Percentiles rank a stretch among this genome's conserved stretches.
Evolutionary conservation across 2,329 filamentous ascomycete species (phyloP).

Genomic region (Colletotrichum plurivorum): DNA sequence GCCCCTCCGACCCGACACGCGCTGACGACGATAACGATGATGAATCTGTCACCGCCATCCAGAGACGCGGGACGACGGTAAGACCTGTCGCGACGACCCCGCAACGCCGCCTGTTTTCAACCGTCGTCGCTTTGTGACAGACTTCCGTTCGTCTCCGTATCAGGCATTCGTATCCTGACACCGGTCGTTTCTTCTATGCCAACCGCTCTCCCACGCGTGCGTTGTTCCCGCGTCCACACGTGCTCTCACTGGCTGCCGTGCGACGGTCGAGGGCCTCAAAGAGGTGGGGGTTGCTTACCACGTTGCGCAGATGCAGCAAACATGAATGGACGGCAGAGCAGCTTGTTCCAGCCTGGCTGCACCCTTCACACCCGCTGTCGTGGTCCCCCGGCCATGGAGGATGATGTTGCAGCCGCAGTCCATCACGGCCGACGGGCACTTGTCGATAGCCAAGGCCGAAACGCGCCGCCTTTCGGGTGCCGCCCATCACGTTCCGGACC

Average conservation of each 20-base stretch:
- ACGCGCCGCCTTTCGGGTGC: conserved; percentile 10
- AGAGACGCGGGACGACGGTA: conserved; percentile 3
- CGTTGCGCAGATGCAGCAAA: conserved; percentile 9
- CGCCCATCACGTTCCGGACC: conserved; percentile 2
- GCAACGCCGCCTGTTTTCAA: conserved; percentile 23
- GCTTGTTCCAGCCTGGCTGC: too few species aligned
- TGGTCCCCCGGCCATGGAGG: neutral
- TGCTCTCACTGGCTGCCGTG: conserved; percentile 30
- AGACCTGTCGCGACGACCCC: conserved; percentile 4
- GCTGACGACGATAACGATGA: too few species aligned
- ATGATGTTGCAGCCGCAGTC: neutral
- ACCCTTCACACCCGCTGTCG: too few species aligned
- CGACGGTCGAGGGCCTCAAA: conserved; percentile 36
- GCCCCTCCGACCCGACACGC: neutral
- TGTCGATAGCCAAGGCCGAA: conserved; percentile 4
- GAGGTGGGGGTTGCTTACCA: conserved; percentile 9
- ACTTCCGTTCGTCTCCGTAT: neutral
- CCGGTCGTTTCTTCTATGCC: conserved; percentile 4
- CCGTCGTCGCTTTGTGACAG: conserved; percentile 1
- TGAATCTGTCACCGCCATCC: neutral
- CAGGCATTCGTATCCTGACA: neutral
- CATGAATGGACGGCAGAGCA: conserved; percentile 3
- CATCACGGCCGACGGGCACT: conserved; percentile 5
- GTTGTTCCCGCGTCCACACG: conserved; percentile 27
- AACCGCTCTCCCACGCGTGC: conserved; percentile 12